Conservation (phyloP, 306 rosid genomes). For the Morella rubra region DNA sequence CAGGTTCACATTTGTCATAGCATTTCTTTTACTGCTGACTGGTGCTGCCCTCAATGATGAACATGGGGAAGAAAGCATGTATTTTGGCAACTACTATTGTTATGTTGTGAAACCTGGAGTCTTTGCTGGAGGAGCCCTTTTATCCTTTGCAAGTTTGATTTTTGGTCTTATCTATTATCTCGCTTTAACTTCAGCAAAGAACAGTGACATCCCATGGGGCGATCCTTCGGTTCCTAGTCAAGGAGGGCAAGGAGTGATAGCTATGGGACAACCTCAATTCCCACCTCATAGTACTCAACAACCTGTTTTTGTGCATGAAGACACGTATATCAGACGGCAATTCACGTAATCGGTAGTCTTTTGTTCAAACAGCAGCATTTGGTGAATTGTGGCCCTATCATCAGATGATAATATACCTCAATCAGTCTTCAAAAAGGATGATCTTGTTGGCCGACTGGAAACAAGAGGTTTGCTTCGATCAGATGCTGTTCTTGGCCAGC, state of each 20-base stretch:
- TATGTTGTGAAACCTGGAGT: slow-evolving; percentile 81
- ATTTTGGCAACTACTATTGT: slow-evolving; percentile 67
- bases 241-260: slow-evolving; percentile 58
- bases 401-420: neutral
- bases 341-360: slow-evolving; percentile 49
- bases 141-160: slow-evolving; percentile 54
- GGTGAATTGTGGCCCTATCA: neutral
- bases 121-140: slow-evolving; percentile 59
- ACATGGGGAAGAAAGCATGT: slow-evolving; percentile 44
- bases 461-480: neutral
- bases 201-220: slow-evolving; percentile 28
- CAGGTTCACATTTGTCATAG: slow-evolving; percentile 51
- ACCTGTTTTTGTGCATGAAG: slow-evolving; percentile 89
- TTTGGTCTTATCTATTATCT: slow-evolving; percentile 69
- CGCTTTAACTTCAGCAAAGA: slow-evolving; percentile 46
- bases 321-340: slow-evolving; percentile 80
- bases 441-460: neutral
- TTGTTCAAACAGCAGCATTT: neutral
- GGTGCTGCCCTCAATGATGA: slow-evolving; percentile 69
- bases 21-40: slow-evolving; percentile 46
- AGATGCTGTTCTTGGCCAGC: neutral
- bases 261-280: slow-evolving; percentile 85
- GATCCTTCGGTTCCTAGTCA: slow-evolving; percentile 44
- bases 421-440: neutral
- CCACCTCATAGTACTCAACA: slow-evolving; percentile 54